Base-by-base conservation (phyloP, 2,329 filamentous ascomycete species). In the Talaromyces atroroseus region DNA sequence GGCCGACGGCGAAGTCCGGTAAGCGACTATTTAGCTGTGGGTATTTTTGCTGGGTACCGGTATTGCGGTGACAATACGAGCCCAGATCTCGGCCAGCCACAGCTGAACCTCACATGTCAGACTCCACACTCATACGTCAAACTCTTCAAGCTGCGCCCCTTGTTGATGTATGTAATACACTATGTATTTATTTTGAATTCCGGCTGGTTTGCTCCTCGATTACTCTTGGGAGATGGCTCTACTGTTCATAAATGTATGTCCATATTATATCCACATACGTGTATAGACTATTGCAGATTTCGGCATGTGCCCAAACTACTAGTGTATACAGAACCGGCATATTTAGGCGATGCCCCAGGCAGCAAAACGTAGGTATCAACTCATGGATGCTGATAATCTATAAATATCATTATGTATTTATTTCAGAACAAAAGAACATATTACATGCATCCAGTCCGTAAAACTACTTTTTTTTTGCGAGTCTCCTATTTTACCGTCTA, bases 401-500 rank as follows among this genome's bases (percentile, higher is more conserved):
- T 47, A 47, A 40, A 40, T 53, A 53, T 53, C 42, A 53, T 56
- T 50, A 56, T 52, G 42, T 56, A 52, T 56, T 50, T 52, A 40
- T 42, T 48, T 56, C 38, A 50, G 26, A 45, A 36, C 42, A 36
- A 24, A 48, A 38, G 20, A 46, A 49, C 50, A 49, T 53, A 36
- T 54, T 58, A 53, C 51, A 54, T 58, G 36, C 46, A 54, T 52
- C 46, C 38, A 49, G 42, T 42, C 7, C 21, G 23, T 29, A 51
- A 16, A 26, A 42, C 49, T 24, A 42, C 20, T 49, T 54, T 59
- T 60, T 60, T 59, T 21, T 5, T n/a, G 6, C 7, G 8, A 10
- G 5, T 40, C 36, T 42, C 18, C 40, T 5, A 21, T 21, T 12
- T 44, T 5, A 92, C 79, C 89, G 82, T 73, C 89, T 84, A 24